phyloP scores from a whole-genome alignment of 331 rosid genomes.

The Quercus tomentella region DNA sequence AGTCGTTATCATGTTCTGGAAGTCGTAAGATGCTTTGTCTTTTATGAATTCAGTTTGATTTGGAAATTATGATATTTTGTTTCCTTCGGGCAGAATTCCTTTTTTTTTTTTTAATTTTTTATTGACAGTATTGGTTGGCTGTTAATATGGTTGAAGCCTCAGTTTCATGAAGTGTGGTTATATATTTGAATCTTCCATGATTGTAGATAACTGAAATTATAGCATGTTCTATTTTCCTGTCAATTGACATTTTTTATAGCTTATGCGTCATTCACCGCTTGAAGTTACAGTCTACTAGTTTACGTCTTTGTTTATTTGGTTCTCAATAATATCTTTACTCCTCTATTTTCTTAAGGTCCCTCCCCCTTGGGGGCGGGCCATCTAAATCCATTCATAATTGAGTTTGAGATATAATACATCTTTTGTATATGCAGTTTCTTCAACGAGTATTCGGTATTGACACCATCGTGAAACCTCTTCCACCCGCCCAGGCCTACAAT shows the following conservation, averaged over 20 bases:
- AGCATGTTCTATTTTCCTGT: not conserved
- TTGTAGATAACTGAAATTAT: too few relatives aligned
- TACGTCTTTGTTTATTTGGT: too few relatives aligned
- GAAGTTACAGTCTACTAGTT: not conserved
- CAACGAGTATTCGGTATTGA: too few relatives aligned
- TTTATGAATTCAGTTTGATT: too few relatives aligned
- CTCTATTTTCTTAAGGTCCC: too few relatives aligned
- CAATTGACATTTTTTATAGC: not conserved
- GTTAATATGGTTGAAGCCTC: not conserved
- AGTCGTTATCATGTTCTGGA: not conserved
- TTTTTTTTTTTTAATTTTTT: not conserved
- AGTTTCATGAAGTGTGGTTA: not conserved
- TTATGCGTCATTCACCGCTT: not conserved
- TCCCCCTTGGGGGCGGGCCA: too few relatives aligned
- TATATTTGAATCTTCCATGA: not conserved
- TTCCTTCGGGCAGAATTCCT: too few relatives aligned
- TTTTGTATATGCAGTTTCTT: too few relatives aligned
- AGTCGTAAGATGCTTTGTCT: not conserved
- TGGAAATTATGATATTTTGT: too few relatives aligned
- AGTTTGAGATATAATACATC: too few relatives aligned
- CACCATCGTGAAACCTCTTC: slow-evolving; percentile 85
- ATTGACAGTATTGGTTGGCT: not conserved
- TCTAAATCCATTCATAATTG: too few relatives aligned
- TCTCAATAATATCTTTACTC: too few relatives aligned
- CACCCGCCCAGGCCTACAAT: slow-evolving; percentile 74